Base-by-base conservation (phyloP, 345 rosid species). In the Aurinia saxatilis region DNA sequence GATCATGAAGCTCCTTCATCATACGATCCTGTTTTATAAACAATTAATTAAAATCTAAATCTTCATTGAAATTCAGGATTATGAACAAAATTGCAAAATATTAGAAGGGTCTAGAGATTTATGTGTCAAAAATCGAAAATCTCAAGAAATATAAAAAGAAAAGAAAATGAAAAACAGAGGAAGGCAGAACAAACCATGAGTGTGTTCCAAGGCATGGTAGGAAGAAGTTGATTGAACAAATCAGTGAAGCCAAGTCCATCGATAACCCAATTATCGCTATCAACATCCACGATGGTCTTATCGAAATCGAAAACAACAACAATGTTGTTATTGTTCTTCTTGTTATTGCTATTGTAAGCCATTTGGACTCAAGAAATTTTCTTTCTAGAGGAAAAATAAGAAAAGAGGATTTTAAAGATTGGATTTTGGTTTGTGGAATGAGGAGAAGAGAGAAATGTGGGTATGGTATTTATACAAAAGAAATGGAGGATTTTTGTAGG, bases 181-280 rank as follows among this genome's bases (percentile, higher is more conserved):
- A 50, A 54, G 15, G 38, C 0, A 30, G 16, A 49, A 58, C 64
- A 27, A 59, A 91, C 96, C 96, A 91, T 88, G 63, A 88, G 75
- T 63, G 88, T 64, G 71, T 91, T 91, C 95, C 96, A 91, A 17
- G 96, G 91, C 91, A 86, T 84, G 78, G 91, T 82, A 2, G 88
- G 90, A 14, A 88, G 96, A 53, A 91, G 98, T 30, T 80, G 82
- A 48, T 86, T 76, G 84, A 86, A 91, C 79, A 79, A 67, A 27
- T 81, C 88, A 12, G 90, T 81, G 42, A 77, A 78, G 50, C 98
- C 96, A 71, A 91, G 66, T 59, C 57, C 91, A 64, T 91, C 95
- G 9, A 91, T 27, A 0, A 88, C 90, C 85, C 89, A 91, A 19
- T 88, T 88, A 36, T 91, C 98, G 35, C 96, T 88, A 51, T 88